These are phyloP conservation scores for Zoysia pacifica DNA, from an alignment of 176 grass and related monocot genomes.

Conservation along the genomic window DNA sequence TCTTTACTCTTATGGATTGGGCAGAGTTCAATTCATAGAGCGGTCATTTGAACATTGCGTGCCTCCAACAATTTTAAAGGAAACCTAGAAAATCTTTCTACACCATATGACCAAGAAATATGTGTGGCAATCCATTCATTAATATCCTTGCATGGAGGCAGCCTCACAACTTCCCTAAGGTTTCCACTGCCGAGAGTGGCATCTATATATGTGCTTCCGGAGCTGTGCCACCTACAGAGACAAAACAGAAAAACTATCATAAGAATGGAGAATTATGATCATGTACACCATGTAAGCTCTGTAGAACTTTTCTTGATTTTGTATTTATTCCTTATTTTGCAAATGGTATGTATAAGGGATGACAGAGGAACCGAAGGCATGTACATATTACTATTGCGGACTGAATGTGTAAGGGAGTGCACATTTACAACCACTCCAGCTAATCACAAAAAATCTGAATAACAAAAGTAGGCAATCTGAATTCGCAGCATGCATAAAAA, in stretches of 20 bases:
- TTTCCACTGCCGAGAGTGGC: constrained; percentile 98
- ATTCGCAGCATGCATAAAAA: not conserved
- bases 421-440: not conserved
- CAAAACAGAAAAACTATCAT: constrained; percentile 5
- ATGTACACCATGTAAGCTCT: not conserved
- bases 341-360: not conserved
- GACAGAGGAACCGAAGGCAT: not conserved
- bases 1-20: no score
- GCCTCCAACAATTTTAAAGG: no score
- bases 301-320: not conserved
- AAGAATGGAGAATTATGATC: not conserved
- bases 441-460: not conserved
- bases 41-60: no score
- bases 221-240: constrained; percentile 91
- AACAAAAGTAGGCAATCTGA: not conserved
- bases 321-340: constrained; percentile 2
- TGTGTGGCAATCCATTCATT: constrained; percentile 99
- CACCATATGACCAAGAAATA: no score
- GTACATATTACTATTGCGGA: not conserved
- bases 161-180: constrained; percentile 94
- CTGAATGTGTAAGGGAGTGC: not conserved
- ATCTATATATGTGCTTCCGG: constrained; percentile 92
- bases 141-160: constrained; percentile 95
- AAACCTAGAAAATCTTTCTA: no score
- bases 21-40: no score